phyloP scores from a whole-genome alignment of 2,329 filamentous ascomycete genomes.

The Paraphaeosphaeria sporulosa region DNA sequence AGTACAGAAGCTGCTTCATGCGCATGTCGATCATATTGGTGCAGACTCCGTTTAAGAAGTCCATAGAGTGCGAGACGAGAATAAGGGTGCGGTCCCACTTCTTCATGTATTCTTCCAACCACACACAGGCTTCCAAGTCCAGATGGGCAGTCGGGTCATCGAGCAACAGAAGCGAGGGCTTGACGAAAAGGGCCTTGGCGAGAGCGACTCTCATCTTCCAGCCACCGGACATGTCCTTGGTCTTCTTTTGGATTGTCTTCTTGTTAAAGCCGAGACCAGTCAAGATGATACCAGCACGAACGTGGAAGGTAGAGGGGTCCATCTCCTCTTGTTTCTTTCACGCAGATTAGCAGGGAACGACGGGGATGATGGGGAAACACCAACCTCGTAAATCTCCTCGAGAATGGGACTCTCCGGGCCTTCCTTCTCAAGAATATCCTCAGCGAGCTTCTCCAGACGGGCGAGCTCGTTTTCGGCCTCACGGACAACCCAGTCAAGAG shows the following conservation, averaged over 20 bases:
- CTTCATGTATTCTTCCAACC: constrained; percentile 99
- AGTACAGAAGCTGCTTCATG: constrained; percentile 87
- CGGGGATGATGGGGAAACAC: constrained; percentile 41
- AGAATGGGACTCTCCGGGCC: constrained; percentile 90
- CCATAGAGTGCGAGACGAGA: constrained; percentile 96
- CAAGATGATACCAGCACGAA: constrained; percentile 92
- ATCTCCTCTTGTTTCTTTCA: constrained; percentile 93
- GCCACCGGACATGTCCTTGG: constrained; percentile 99
- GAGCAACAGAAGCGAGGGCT: constrained; percentile 92
- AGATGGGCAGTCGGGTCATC: constrained; percentile 99
- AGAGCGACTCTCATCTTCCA: constrained; percentile 99
- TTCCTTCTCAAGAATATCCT: constrained; percentile 88
- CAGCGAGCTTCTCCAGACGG: constrained; percentile 84
- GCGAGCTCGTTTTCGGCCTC: constrained; percentile 95
- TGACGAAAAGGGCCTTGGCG: constrained; percentile 97
- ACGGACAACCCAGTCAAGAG: constrained; percentile 94
- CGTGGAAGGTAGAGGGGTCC: constrained; percentile 97
- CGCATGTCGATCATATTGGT: constrained; percentile 99
- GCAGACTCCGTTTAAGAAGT: constrained; percentile 99
- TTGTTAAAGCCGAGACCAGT: constrained; percentile 99
- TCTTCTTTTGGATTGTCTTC: constrained; percentile 97
- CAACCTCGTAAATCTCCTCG: constrained; percentile 94
- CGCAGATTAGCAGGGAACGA: constrained; percentile 21
- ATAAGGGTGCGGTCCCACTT: constrained; percentile 99
- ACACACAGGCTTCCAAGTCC: constrained; percentile 99